Conservation (phyloP, 345 rosid genomes). For the Kandelia obovata region DNA sequence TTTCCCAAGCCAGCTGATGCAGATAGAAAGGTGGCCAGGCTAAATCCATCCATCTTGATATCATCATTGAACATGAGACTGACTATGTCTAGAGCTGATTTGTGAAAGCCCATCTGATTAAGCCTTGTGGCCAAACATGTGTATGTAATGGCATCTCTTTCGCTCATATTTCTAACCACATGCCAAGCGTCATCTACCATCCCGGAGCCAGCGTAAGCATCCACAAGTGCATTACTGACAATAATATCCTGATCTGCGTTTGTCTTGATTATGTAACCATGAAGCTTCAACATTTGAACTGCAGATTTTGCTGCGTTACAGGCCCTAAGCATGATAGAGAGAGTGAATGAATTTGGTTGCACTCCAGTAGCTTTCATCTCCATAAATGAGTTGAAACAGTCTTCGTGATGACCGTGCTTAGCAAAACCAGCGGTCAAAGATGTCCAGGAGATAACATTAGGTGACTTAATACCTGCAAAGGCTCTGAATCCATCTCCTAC, state of each 20-base stretch:
- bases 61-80: slow-evolving; percentile 37
- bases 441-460: slow-evolving; percentile 71
- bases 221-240: slow-evolving; percentile 57
- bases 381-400: slow-evolving; percentile 36
- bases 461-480: slow-evolving; percentile 41
- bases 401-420: slow-evolving; percentile 36
- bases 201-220: slow-evolving; percentile 51
- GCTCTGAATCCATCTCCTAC: slow-evolving; percentile 41
- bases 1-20: slow-evolving; percentile 50
- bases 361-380: slow-evolving; percentile 51
- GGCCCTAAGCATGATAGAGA: slow-evolving; percentile 47
- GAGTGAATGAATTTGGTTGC: slow-evolving; percentile 53
- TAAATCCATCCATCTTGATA: slow-evolving; percentile 49
- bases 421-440: slow-evolving; percentile 57
- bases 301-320: slow-evolving; percentile 30
- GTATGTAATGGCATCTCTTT: slow-evolving; percentile 51
- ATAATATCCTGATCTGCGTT: slow-evolving; percentile 24
- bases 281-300: slow-evolving; percentile 38
- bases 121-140: slow-evolving; percentile 64
- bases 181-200: slow-evolving; percentile 46
- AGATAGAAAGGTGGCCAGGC: slow-evolving; percentile 57
- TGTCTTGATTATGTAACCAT: slow-evolving; percentile 47
- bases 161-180: slow-evolving; percentile 38
- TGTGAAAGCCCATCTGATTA: slow-evolving; percentile 49
- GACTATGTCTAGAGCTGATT: slow-evolving; percentile 42